Base-by-base conservation (phyloP, 2,329 filamentous ascomycete genomes). In the Alternaria sp. region DNA sequence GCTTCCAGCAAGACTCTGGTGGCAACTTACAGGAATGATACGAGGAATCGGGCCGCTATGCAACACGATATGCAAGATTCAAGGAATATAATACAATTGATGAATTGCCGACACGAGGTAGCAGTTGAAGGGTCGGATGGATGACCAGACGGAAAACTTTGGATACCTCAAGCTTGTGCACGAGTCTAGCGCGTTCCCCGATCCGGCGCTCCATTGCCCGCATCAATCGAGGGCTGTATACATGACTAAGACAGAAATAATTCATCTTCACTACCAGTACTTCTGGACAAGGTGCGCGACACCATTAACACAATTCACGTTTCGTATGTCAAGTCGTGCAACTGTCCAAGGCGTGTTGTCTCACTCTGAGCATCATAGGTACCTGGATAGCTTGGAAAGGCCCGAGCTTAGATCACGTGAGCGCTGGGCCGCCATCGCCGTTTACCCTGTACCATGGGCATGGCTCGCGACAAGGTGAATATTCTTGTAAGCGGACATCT, bases 11-110 rank as follows among this genome's bases (percentile, higher is more conserved):
- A 44, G 57, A 55, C 62, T 43, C 51, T 46, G 61, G 61, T 41
- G 57, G 36, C 41, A 58, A 62, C 36, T 61, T 55, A 41, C 16
- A n/a, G 7, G 18, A 39, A 18, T 53, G 61, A 65, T 49, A 7
- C 32, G 63, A 81, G 82, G 51, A 57, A 68, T 66, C 68, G 59
- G 62, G 65, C 57, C 64, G 73, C 65, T 70, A 66, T 72, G 67
- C 70, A 71, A 69, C 62, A 63, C 68, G 70, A 63, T 62, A 67
- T 67, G 60, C 59, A 58, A 61, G 57, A 51, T 18, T 62, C 61
- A 59, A 70, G 41, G 59, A 56, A 51, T 77, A 72, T 72, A 55
- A 59, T 73, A 73, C 73, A 75, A 65, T 62, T 54, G 65, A 62
- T 41, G 54, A 51, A 63, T 62, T 54, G 49, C 41, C 14, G 36